Conservation (phyloP, 345 rosid species). For the Trapa bicornis region DNA sequence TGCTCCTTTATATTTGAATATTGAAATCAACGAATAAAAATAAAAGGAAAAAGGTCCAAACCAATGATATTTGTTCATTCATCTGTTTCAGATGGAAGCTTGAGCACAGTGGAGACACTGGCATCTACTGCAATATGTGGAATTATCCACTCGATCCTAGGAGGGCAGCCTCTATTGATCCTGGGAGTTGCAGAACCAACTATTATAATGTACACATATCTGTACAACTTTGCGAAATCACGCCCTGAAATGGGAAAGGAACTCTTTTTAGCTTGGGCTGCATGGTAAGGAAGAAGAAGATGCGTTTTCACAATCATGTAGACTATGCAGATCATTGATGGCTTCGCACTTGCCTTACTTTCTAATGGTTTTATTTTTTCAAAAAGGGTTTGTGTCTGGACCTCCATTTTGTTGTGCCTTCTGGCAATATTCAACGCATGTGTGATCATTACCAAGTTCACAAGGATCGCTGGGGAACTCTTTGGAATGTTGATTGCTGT, state of each 20-base stretch:
- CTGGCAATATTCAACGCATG: slow-evolving; percentile 24
- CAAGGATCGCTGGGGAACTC: slow-evolving; percentile 25
- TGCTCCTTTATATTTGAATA: neutral
- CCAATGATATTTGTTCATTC: neutral
- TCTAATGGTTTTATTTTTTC: neutral
- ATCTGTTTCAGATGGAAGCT: slow-evolving; percentile 37
- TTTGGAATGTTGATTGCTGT: slow-evolving; percentile 29
- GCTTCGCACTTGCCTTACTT: neutral
- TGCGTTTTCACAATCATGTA: neutral
- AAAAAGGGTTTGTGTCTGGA: slow-evolving; percentile 15
- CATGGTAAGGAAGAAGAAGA: slow-evolving; percentile 36
- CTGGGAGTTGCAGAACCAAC: slow-evolving; percentile 90
- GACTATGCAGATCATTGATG: neutral
- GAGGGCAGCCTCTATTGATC: slow-evolving; percentile 78
- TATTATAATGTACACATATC: slow-evolving; percentile 70
- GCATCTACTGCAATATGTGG: slow-evolving; percentile 80
- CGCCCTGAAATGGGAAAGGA: slow-evolving; percentile 43
- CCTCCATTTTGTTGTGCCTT: slow-evolving; percentile 16
- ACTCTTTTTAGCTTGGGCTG: slow-evolving; percentile 67
- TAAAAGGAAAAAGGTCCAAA: neutral
- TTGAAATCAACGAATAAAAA: neutral
- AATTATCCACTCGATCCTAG: slow-evolving; percentile 61
- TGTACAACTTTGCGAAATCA: slow-evolving; percentile 52
- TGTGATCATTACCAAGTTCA: slow-evolving; percentile 15
- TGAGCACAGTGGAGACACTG: slow-evolving; percentile 65